phyloP scores from a whole-genome alignment of 2,329 filamentous ascomycete genomes.

The Seiridium unicorne region DNA sequence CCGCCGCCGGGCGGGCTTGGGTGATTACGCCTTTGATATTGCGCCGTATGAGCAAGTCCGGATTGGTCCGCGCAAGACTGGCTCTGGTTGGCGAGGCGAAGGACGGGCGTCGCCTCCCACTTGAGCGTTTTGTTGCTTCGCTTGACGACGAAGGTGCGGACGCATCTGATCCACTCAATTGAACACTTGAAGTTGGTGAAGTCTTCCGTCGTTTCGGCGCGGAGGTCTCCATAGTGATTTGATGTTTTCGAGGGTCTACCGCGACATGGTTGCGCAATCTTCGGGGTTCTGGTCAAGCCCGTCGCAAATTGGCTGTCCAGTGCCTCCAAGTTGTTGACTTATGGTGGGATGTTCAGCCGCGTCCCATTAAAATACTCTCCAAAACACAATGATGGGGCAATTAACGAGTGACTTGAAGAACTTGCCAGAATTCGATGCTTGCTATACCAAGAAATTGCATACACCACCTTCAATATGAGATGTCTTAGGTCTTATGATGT shows the following conservation, averaged over 20 bases:
- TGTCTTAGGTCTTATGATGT: too few relatives aligned
- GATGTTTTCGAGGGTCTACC: background rate
- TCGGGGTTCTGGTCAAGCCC: background rate
- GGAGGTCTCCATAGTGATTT: conserved; percentile 48
- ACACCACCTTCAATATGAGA: too few relatives aligned
- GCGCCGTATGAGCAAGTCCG: conserved; percentile 51
- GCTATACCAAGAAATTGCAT: too few relatives aligned
- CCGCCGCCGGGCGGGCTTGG: too few relatives aligned
- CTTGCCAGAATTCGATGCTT: too few relatives aligned
- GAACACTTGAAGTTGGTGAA: conserved; percentile 49
- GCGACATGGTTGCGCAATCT: background rate
- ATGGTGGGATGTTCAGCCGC: too few relatives aligned
- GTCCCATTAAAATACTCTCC: background rate
- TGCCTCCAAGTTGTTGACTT: background rate
- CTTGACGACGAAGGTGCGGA: conserved; percentile 12
- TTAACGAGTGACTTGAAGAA: too few relatives aligned
- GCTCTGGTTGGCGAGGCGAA: conserved; percentile 68
- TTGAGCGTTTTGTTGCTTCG: conserved; percentile 14
- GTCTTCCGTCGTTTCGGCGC: conserved; percentile 64
- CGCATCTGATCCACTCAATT: conserved; percentile 25
- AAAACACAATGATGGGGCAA: conserved; percentile 5
- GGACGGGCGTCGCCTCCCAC: conserved; percentile 45
- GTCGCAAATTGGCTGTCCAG: background rate
- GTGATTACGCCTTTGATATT: conserved; percentile 20
- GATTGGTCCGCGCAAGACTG: conserved; percentile 60